Base-by-base conservation (phyloP, 495 filamentous ascomycete genomes). In the Podospora sp. region DNA sequence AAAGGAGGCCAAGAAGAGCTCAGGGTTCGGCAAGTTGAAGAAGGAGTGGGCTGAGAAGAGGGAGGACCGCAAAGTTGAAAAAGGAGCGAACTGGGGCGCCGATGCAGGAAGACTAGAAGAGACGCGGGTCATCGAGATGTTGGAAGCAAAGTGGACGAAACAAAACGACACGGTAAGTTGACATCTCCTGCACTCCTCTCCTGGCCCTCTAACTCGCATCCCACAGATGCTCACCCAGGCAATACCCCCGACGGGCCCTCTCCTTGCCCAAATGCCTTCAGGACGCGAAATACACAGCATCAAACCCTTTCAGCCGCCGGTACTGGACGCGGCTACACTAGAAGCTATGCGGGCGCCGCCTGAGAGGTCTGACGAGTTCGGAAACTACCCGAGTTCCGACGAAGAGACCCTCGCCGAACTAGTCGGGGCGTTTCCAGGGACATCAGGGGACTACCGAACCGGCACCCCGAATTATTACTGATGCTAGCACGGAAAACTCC, bases 71-170 rank as follows among this genome's bases (percentile, higher is more conserved):
- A 87, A 85, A 71, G 75, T 92, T 35, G 91, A 92, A 66, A 91
- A 84, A 70, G 88, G 87, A 20, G 73, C 85, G 35, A 85, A 88
- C 56, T 92, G 93, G 84, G 94, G 94, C 0, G 82, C 89, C 57
- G 92, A 96, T 79, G 95, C 90, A 0, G 95, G 95, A 0, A 86
- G 84, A 68, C 75, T 90, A 21, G 95, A 97, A 73, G 95, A 99
- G 78, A 86, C 84, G n/a, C 82, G 91, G 57, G 91, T 97, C 0
- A 82, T 96, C 67, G 89, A 94, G 69, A 92, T 91, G 88, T 76
- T 99, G 62, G 90, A 96, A 74, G 83, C 81, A 57, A 97, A 96
- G 75, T 99, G 95, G 95, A 85, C 84, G 33, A 92, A 92, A 78
- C 87, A 91, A 80, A 99, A 99, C 76, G 92, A 97, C 79, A 96